Conservation (phyloP, 306 rosid species). For the Fragaria iinumae region DNA sequence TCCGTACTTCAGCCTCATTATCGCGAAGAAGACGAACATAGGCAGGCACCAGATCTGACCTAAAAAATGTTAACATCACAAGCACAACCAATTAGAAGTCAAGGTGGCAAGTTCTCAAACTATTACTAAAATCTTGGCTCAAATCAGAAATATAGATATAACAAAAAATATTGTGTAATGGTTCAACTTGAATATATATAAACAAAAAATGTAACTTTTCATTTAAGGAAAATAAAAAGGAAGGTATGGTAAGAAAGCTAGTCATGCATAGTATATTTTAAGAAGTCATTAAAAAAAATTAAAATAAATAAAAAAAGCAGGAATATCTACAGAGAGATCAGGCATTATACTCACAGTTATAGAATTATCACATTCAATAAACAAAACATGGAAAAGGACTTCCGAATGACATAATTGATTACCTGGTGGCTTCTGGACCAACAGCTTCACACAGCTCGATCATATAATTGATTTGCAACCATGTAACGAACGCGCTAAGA, state of each 20-base stretch:
- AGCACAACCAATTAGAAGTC: constrained; percentile 7
- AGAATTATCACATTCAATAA: neutral
- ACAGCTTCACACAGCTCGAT: constrained; percentile 83
- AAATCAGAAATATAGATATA: neutral
- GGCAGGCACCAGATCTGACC: constrained; percentile 92
- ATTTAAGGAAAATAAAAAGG: neutral
- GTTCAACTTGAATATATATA: neutral
- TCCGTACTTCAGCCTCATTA: constrained; percentile 97
- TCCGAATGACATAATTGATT: constrained; percentile 8
- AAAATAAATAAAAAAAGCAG: no score
- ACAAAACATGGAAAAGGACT: neutral
- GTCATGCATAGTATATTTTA: neutral
- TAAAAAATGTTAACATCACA: constrained; percentile 15
- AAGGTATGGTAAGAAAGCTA: neutral
- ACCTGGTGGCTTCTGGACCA: constrained; percentile 97
- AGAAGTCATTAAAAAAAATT: neutral
- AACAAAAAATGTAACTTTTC: neutral
- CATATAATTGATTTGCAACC: constrained; percentile 80
- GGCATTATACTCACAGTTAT: neutral
- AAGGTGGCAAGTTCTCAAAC: neutral
- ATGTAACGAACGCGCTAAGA: constrained; percentile 98
- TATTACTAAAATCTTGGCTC: neutral
- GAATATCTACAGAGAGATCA: neutral
- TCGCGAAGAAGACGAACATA: constrained; percentile 95
- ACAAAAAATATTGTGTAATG: no score